These are phyloP conservation scores for Oehlia diaphana DNA, from an alignment of 192 early-diverging fungal genomes.

Conservation along the genomic window DNA sequence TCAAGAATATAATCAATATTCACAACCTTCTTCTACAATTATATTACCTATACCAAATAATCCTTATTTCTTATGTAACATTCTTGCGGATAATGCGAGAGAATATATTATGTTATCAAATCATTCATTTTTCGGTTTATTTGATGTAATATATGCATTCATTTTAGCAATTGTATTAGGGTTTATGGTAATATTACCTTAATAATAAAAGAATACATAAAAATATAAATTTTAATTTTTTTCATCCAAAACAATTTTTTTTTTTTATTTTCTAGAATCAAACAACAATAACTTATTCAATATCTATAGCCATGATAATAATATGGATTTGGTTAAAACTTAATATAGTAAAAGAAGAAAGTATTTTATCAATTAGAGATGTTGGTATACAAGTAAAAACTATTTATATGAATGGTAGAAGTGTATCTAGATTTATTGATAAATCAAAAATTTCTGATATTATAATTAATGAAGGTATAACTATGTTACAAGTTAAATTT, in stretches of 20 bases:
- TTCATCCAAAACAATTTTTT: not conserved
- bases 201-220: too few species aligned
- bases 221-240: too few species aligned
- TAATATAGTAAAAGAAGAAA: constrained; percentile 51
- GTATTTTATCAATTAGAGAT: constrained; percentile 62
- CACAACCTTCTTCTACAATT: not conserved
- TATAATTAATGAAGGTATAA: constrained; percentile 79
- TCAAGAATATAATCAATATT: not conserved
- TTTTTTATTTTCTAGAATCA: not conserved
- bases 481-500: constrained; percentile 67
- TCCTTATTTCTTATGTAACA: constrained; percentile 40
- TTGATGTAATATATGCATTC: constrained; percentile 16
- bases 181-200: constrained; percentile 4
- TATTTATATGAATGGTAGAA: constrained; percentile 49
- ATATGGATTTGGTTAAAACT: constrained; percentile 37
- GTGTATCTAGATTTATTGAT: constrained; percentile 62
- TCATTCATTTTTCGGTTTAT: constrained; percentile 21
- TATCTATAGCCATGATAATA: not conserved
- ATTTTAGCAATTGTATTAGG: not conserved
- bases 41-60: not conserved
- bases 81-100: constrained; percentile 48
- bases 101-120: constrained; percentile 48
- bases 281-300: constrained; percentile 1
- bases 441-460: constrained; percentile 62
- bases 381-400: constrained; percentile 73